Base-by-base conservation (phyloP, 1,284 basidiomycete species). In the Tylopilus orsonianus region DNA sequence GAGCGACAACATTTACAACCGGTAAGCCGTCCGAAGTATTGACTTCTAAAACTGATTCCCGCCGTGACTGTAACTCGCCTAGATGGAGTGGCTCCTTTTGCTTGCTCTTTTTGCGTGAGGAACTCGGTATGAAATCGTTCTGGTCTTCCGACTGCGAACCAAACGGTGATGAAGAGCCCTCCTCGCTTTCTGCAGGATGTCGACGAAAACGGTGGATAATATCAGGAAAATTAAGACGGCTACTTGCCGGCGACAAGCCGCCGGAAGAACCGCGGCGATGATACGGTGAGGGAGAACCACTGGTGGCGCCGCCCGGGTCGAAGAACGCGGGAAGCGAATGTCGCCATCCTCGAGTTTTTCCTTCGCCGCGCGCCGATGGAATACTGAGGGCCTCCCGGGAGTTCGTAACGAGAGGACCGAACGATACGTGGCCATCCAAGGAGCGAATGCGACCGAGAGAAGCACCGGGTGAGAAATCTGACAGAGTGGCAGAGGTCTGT, bases 81-180 rank as follows among this genome's bases (percentile, higher is more conserved):
- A 43, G 19, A 27, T 23, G 44, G 12, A 46, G 34, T 18, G 38
- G 54, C 27, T 41, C 49, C 41, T 47, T 56, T 18, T 32, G 44
- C 27, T 43, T 53, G 19, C 14, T 43, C 26, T 43, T 50, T 37
- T 38, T 44, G 8, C 34, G 51, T 23, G 23, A 52, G 19, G 54
- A 58, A 37, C 57, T 55, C 9, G 57, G 58, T 14, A 65, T 64
- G 8, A 66, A 69, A 10, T 66, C 65, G 32, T 67, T 73, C 36
- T 71, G 69, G 42, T 64, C 67, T 36, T 77, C 79, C 2, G 74
- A 75, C n/a, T 75, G 59, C 2, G 80, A 81, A 43, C 72, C 72
- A 20, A 69, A 67, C 2, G 67, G 66, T 4, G 77, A 79, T 2
- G 74, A 75, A 8, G 74, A 64, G 1, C 66, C 73, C 16, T 77